phyloP scores from a whole-genome alignment of 176 grass and related monocot genomes.

The Tuctoria greenei region DNA sequence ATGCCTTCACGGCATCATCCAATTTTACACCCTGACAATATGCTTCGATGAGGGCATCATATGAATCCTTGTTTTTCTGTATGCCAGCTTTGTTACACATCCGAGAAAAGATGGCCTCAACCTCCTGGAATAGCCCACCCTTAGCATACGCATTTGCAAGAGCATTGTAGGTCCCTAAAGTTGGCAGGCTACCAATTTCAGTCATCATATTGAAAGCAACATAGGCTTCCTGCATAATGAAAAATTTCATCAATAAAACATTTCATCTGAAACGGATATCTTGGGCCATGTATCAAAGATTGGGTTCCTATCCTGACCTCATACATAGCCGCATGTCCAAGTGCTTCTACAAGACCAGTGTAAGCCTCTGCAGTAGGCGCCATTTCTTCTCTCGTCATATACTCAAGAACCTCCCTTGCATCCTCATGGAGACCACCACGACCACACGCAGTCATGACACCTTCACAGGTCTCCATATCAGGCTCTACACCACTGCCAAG shows the following conservation, averaged over 20 bases:
- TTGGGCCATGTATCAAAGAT: background rate
- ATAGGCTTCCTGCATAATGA: constrained; percentile 69
- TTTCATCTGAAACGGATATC: constrained; percentile 22
- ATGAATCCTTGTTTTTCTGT: constrained; percentile 75
- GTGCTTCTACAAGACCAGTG: constrained; percentile 86
- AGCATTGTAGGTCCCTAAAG: constrained; percentile 75
- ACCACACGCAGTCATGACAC: constrained; percentile 77
- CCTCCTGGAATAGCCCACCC: constrained; percentile 89
- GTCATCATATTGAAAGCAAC: constrained; percentile 97
- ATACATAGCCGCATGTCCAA: constrained; percentile 76
- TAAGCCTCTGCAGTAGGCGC: constrained; percentile 83
- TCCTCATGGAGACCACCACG: constrained; percentile 86
- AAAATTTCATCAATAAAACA: constrained; percentile 15
- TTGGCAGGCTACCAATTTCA: constrained; percentile 77
- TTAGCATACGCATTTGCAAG: constrained; percentile 68
- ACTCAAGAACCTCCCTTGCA: constrained; percentile 73
- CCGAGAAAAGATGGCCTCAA: constrained; percentile 59
- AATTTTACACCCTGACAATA: constrained; percentile 79
- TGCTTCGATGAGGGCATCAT: constrained; percentile 77
- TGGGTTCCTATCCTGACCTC: constrained; percentile 51
- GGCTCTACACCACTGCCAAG: constrained; percentile 65
- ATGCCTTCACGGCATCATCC: constrained; percentile 74
- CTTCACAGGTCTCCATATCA: constrained; percentile 89
- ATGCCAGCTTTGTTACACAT: constrained; percentile 80
- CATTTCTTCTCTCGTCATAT: constrained; percentile 68